These are phyloP conservation scores for Fusarium paranaense DNA, from an alignment of 2,329 filamentous ascomycete genomes.

Conservation along the genomic window DNA sequence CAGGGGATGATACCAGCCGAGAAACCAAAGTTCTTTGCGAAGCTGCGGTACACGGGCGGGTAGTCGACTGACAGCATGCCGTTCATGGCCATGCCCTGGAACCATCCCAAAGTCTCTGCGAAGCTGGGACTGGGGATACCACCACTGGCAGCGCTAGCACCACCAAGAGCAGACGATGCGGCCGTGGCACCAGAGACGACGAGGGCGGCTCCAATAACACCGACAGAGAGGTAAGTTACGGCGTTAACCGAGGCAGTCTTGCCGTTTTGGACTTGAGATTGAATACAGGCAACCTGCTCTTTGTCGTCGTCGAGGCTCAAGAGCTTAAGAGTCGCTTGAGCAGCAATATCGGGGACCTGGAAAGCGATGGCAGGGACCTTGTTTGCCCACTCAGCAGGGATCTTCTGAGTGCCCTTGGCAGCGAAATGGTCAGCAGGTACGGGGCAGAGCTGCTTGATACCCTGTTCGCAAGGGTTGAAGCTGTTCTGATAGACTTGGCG, in stretches of 20 bases:
- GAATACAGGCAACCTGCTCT: constrained; percentile 81
- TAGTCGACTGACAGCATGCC: constrained; percentile 95
- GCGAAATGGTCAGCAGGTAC: constrained; percentile 81
- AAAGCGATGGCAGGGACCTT: constrained; percentile 92
- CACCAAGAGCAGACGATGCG: constrained; percentile 68
- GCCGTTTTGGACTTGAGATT: constrained; percentile 86
- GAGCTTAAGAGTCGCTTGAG: constrained; percentile 83
- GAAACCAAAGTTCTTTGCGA: constrained; percentile 93
- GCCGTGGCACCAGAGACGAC: constrained; percentile 79
- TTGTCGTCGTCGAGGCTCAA: constrained; percentile 66
- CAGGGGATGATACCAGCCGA: constrained; percentile 87
- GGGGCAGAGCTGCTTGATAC: constrained; percentile 83
- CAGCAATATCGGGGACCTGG: constrained; percentile 88
- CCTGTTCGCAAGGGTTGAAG: constrained; percentile 84
- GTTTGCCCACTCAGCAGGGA: constrained; percentile 77
- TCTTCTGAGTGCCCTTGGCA: constrained; percentile 76
- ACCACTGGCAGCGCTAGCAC: constrained; percentile 67
- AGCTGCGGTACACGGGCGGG: constrained; percentile 88
- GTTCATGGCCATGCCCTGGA: constrained; percentile 94
- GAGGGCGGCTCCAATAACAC: constrained; percentile 86
- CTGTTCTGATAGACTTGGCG: constrained; percentile 79
- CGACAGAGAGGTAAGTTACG: constrained; percentile 85
- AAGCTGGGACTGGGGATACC: constrained; percentile 84
- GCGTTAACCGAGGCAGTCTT: constrained; percentile 81
- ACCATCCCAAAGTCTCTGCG: constrained; percentile 85